These are phyloP conservation scores for Malassezia cuniculi DNA, from an alignment of 1,284 basidiomycete genomes.

Conservation along the genomic window DNA sequence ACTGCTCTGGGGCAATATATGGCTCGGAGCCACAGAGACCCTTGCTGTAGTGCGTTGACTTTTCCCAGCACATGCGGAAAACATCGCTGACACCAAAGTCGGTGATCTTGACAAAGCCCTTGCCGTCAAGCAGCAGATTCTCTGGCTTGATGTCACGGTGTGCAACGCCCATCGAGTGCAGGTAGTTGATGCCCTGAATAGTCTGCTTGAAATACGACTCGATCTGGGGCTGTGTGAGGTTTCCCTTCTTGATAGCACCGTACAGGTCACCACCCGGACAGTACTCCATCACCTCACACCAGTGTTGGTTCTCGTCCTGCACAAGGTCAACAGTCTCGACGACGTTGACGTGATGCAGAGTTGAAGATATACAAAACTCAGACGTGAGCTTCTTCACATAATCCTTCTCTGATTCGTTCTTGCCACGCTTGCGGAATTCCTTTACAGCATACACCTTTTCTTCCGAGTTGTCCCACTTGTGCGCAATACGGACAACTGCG, in stretches of 20 bases:
- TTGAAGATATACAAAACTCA: conserved; percentile 97
- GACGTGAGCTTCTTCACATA: conserved; percentile 99
- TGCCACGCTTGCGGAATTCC: conserved; percentile 94
- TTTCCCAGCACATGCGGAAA: conserved; percentile 94
- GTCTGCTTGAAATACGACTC: conserved; percentile 98
- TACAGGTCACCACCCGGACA: conserved; percentile 86
- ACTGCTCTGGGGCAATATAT: conserved; percentile 96
- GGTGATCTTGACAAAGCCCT: conserved; percentile 93
- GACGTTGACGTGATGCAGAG: conserved; percentile 85
- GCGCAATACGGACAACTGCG: conserved; percentile 84
- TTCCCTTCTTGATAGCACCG: conserved; percentile 91
- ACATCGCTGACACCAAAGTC: conserved; percentile 98
- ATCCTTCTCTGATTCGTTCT: conserved; percentile 97
- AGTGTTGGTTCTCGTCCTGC: conserved; percentile 86
- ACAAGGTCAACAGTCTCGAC: conserved; percentile 98
- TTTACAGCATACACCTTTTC: conserved; percentile 99
- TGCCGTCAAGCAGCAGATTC: conserved; percentile 83
- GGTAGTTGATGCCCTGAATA: conserved; percentile 69
- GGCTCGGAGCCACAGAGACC: conserved; percentile 94
- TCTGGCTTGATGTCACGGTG: conserved; percentile 98
- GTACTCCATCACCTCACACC: conserved; percentile 99
- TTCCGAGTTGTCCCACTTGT: conserved; percentile 93
- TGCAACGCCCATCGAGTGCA: conserved; percentile 90
- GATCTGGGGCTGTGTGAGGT: conserved; percentile 84
- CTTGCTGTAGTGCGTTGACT: conserved; percentile 89